Evolutionary conservation across 2,329 filamentous ascomycete species (phyloP).

Genomic region (Ophiostoma triangulosporum): DNA sequence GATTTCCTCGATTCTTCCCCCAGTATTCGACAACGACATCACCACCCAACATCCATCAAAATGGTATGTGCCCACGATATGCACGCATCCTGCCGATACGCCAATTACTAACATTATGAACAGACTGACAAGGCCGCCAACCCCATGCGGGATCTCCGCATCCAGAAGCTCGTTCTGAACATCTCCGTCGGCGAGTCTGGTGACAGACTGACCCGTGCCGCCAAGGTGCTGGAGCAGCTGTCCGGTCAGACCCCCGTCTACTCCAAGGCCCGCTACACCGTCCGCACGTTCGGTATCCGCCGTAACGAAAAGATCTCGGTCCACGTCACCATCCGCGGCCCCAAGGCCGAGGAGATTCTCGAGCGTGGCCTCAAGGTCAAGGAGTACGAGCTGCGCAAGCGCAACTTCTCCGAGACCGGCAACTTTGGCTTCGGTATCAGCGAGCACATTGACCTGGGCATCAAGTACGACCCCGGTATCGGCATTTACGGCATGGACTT

Average conservation of each 20-base stretch:
- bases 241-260: conserved; percentile 99
- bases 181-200: conserved; percentile 99
- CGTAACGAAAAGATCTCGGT: conserved; percentile 99
- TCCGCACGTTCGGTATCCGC: conserved; percentile 99
- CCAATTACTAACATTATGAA: conserved; percentile 15
- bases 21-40: conserved; percentile 4
- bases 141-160: conserved; percentile 99
- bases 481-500: conserved; percentile 99
- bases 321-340: conserved; percentile 97
- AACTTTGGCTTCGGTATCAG: conserved; percentile 99
- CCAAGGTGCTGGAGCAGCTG: conserved; percentile 99
- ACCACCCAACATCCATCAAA: conserved; percentile 16
- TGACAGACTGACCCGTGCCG: conserved; percentile 99
- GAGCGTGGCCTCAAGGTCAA: conserved; percentile 99
- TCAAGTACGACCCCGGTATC: conserved; percentile 98
- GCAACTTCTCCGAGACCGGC: conserved; percentile 99
- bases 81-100: background rate
- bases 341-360: conserved; percentile 95
- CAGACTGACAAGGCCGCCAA: conserved; percentile 79
- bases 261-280: conserved; percentile 99
- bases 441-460: conserved; percentile 99
- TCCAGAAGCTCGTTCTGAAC: conserved; percentile 99
- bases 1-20: conserved; percentile 4
- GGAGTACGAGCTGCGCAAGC: conserved; percentile 99
- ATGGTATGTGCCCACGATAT: conserved; percentile 23